Conservation (phyloP, 164 flowering plant genomes). For the Litsea cubeba region DNA sequence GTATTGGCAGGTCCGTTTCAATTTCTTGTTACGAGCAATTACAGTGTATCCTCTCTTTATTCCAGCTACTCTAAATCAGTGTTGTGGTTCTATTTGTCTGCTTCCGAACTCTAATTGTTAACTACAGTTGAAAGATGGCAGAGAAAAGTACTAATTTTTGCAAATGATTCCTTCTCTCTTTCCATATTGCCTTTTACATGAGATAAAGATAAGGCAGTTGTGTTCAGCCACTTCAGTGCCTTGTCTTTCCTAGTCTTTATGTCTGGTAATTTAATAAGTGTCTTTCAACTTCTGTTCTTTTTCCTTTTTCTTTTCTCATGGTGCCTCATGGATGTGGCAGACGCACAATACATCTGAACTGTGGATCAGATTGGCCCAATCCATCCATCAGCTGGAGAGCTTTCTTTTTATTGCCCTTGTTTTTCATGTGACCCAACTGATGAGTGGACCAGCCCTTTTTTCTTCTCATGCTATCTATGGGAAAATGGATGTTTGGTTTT, state of each 20-base stretch:
- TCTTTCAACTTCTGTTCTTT: neutral
- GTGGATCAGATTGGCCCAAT: neutral
- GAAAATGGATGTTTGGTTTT: no score
- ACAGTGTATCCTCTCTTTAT: neutral
- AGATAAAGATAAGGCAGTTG: no score
- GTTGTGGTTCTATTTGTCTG: neutral
- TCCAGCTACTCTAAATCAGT: neutral
- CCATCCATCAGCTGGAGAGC: no score
- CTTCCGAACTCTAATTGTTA: neutral
- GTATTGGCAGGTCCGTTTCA: constrained; percentile 91
- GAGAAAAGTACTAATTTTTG: neutral
- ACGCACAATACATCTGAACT: neutral
- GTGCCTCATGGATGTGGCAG: neutral
- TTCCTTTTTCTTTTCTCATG: neutral
- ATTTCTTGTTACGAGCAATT: neutral
- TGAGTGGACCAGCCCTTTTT: no score
- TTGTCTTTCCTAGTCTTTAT: no score
- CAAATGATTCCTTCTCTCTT: neutral
- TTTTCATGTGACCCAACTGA: no score
- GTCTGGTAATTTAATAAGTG: no score
- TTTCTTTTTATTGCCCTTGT: no score
- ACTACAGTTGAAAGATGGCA: neutral
- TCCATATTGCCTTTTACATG: neutral
- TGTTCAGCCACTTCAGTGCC: no score
- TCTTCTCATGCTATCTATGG: no score